A percentile compares a stretch with the other conserved stretches of the same genome.
Evolutionary conservation across 805 yeast genomes (phyloP).

Genomic region (Deakozyma indianensis): DNA sequence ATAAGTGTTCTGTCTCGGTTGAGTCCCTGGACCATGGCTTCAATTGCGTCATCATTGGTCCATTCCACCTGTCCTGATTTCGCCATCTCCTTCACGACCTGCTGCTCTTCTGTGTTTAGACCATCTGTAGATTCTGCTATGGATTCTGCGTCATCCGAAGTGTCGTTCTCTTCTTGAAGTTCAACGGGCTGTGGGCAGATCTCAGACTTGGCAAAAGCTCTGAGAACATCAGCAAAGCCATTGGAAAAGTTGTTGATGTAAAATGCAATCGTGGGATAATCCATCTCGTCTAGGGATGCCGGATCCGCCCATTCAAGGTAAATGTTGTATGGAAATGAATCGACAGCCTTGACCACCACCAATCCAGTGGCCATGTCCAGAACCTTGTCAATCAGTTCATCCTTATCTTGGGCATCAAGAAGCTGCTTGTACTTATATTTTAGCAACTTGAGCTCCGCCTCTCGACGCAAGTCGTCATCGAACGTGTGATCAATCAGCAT

Average conservation of each 20-base stretch:
- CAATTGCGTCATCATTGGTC: slow-evolving; percentile 34
- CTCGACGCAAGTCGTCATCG: slow-evolving; percentile 46
- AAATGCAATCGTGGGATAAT: slow-evolving; percentile 29
- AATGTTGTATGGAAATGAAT: slow-evolving; percentile 55
- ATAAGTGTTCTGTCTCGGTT: neutral
- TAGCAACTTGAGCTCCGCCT: slow-evolving; percentile 45
- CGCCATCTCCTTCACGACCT: neutral
- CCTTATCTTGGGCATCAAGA: slow-evolving; percentile 33
- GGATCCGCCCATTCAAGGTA: slow-evolving; percentile 65
- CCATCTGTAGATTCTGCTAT: slow-evolving; percentile 8
- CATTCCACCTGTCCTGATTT: slow-evolving; percentile 7
- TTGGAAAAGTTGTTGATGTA: slow-evolving; percentile 43
- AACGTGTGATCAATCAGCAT: slow-evolving; percentile 41
- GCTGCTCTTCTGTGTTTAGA: slow-evolving; percentile 14
- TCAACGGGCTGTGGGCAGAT: slow-evolving; percentile 32
- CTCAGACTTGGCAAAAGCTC: slow-evolving; percentile 52
- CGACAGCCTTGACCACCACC: slow-evolving; percentile 50
- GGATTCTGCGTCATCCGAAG: slow-evolving; percentile 12
- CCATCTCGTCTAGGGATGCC: slow-evolving; percentile 32
- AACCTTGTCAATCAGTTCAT: slow-evolving; percentile 27
- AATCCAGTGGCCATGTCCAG: slow-evolving; percentile 52
- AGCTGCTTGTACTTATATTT: slow-evolving; percentile 39
- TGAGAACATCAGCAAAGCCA: slow-evolving; percentile 48
- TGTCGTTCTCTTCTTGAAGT: slow-evolving; percentile 14
- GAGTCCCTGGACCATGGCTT: slow-evolving; percentile 34